These are phyloP conservation scores for Nicotiana attenuata DNA, from an alignment of 257 asterid genomes.

Conservation along the genomic window DNA sequence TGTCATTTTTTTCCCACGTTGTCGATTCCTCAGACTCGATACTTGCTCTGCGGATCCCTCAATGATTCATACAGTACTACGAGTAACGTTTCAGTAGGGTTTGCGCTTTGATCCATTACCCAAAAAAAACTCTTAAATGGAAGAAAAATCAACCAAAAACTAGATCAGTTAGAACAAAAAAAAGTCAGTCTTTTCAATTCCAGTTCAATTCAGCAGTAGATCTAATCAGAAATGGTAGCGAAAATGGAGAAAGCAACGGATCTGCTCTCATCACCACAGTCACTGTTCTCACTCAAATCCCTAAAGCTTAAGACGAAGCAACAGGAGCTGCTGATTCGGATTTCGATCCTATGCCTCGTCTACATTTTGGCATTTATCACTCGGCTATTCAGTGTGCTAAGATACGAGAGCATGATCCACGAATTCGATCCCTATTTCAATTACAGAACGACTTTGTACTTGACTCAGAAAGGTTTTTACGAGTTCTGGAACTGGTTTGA, in stretches of 20 bases:
- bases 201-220: background rate
- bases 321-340: constrained; percentile 86
- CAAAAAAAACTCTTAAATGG: constrained; percentile 2
- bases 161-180: background rate
- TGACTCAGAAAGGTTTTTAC: constrained; percentile 77
- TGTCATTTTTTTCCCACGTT: background rate
- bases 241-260: constrained; percentile 13
- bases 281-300: constrained; percentile 26
- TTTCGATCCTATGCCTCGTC: constrained; percentile 65
- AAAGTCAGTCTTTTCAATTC: background rate
- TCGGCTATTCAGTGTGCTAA: constrained; percentile 83
- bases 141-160: background rate
- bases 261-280: background rate
- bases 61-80: background rate
- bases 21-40: background rate
- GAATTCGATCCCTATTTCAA: constrained; percentile 99
- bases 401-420: constrained; percentile 99
- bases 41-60: constrained; percentile 4
- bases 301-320: constrained; percentile 89
- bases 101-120: background rate
- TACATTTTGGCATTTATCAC: constrained; percentile 82
- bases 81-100: background rate
- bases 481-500: constrained; percentile 99
- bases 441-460: constrained; percentile 79
- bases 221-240: background rate